Percentiles rank a stretch among this genome's conserved stretches.
These are phyloP conservation scores for Pogostemon cablin DNA, from an alignment of 257 asterid species.

Conservation along the genomic window DNA sequence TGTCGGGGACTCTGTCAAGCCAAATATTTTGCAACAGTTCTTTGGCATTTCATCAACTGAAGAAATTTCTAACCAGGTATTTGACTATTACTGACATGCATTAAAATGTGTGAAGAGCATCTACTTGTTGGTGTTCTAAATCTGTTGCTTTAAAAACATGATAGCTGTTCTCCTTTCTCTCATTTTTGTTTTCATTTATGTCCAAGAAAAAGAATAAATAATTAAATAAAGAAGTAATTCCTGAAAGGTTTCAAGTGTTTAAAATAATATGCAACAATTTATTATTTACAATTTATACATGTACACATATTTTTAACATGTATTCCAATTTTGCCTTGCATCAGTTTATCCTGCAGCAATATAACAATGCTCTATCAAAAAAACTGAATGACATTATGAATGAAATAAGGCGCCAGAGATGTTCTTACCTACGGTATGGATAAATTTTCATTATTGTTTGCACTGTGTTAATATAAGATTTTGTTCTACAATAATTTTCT, in stretches of 20 bases:
- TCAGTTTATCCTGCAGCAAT: conserved; percentile 81
- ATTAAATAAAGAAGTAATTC: no score
- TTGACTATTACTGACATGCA: not conserved
- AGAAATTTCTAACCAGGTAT: conserved; percentile 80
- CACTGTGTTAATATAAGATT: no score
- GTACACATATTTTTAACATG: conserved; percentile 2
- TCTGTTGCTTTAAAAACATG: conserved; percentile 7
- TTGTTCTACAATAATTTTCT: not conserved
- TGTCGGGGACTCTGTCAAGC: conserved; percentile 68
- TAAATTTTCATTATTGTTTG: conserved; percentile 19
- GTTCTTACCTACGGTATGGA: conserved; percentile 45
- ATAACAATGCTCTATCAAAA: conserved; percentile 79
- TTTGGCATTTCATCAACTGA: conserved; percentile 78
- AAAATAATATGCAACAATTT: no score
- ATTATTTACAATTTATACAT: not conserved
- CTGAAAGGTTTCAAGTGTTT: no score
- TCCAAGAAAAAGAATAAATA: no score
- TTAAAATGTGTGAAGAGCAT: conserved; percentile 14
- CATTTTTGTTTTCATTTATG: no score
- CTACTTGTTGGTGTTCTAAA: not conserved
- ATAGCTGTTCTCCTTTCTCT: no score
- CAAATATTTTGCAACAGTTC: conserved; percentile 51
- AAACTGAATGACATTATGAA: conserved; percentile 78
- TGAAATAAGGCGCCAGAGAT: conserved; percentile 79
- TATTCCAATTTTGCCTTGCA: conserved; percentile 10